Evolutionary conservation across 2,329 filamentous ascomycete species (phyloP).

Genomic region (Botrytis byssoidea): DNA sequence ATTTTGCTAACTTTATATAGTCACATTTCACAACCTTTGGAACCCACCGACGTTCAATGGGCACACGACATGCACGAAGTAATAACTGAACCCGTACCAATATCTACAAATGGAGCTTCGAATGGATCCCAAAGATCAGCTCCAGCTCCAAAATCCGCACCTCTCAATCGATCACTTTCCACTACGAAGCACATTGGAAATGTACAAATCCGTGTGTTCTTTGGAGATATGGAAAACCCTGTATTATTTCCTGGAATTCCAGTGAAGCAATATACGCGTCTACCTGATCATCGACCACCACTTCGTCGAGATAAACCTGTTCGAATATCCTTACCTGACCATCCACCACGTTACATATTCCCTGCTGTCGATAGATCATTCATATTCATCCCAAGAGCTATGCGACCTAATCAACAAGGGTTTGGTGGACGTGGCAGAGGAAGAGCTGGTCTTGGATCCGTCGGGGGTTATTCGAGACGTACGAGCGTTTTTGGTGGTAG

Average conservation of each 20-base stretch:
- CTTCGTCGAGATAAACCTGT: slow-evolving; percentile 95
- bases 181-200: slow-evolving; percentile 82
- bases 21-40: slow-evolving; percentile 47
- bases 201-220: slow-evolving; percentile 76
- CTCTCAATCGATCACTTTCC: slow-evolving; percentile 76
- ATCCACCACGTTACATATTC: slow-evolving; percentile 83
- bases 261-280: slow-evolving; percentile 86
- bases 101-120: slow-evolving; percentile 43
- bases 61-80: slow-evolving; percentile 91
- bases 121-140: slow-evolving; percentile 33
- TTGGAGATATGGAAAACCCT: slow-evolving; percentile 72
- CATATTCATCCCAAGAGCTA: slow-evolving; percentile 92
- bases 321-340: slow-evolving; percentile 81
- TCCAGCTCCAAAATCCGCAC: slow-evolving; percentile 53
- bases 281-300: slow-evolving; percentile 91
- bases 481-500: slow-evolving; percentile 78
- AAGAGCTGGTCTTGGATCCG: slow-evolving; percentile 66
- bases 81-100: slow-evolving; percentile 47
- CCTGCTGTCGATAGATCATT: slow-evolving; percentile 89
- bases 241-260: slow-evolving; percentile 72
- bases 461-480: slow-evolving; percentile 68
- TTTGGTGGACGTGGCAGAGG: slow-evolving; percentile 66
- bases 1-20: slow-evolving; percentile 37
- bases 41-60: slow-evolving; percentile 75
- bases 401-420: slow-evolving; percentile 88